phyloP scores from a whole-genome alignment of 495 filamentous ascomycete genomes.

The Apiosordaria backusii region DNA sequence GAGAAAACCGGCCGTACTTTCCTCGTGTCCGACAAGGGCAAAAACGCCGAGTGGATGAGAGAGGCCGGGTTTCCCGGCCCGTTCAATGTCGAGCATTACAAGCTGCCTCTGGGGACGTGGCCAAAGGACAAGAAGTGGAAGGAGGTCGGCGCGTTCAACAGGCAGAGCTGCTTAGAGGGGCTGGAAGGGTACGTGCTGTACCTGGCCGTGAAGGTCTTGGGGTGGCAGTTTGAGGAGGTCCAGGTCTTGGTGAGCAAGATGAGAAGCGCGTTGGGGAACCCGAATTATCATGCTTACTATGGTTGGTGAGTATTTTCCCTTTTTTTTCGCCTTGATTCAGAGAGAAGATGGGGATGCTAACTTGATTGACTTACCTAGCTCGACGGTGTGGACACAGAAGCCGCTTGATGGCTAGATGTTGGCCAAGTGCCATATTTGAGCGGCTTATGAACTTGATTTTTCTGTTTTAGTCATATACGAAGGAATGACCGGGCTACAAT shows the following conservation, averaged over 20 bases:
- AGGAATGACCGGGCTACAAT: too few relatives aligned
- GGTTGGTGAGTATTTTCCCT: constrained; percentile 32
- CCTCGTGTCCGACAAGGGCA: not conserved
- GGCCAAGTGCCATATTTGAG: not conserved
- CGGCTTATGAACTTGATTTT: too few relatives aligned
- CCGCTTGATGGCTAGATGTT: not conserved
- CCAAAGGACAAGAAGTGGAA: constrained; percentile 42
- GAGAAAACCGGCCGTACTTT: constrained; percentile 3
- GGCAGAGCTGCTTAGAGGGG: constrained; percentile 38
- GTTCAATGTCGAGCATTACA: constrained; percentile 44
- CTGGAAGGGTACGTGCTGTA: constrained; percentile 45
- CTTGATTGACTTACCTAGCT: too few relatives aligned
- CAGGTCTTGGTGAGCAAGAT: constrained; percentile 40
- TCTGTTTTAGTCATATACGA: too few relatives aligned
- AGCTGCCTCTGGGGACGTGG: constrained; percentile 54
- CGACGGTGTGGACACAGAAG: not conserved
- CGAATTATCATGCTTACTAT: constrained; percentile 41
- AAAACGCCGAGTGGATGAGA: constrained; percentile 39
- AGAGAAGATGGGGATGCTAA: too few relatives aligned
- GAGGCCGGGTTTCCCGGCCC: constrained; percentile 53
- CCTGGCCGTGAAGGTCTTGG: constrained; percentile 41
- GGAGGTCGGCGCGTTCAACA: constrained; percentile 38
- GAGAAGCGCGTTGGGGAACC: constrained; percentile 37
- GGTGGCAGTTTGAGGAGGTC: constrained; percentile 45
- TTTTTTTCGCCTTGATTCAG: too few relatives aligned